phyloP scores from a whole-genome alignment of 129 eudicot genomes.

The Ambrosia trifida region DNA sequence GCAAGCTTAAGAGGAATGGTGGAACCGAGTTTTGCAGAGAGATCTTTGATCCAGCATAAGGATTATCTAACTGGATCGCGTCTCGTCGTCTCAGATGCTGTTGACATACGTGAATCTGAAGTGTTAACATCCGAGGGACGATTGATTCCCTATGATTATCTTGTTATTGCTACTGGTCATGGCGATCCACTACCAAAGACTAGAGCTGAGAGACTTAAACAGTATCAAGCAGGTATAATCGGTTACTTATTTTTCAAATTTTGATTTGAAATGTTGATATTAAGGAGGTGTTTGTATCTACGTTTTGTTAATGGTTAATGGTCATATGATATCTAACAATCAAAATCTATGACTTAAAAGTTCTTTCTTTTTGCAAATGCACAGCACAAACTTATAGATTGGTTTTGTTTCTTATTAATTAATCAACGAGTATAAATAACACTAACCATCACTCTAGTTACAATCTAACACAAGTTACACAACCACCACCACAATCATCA shows the following conservation, averaged over 20 bases:
- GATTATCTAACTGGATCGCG: conserved; percentile 65
- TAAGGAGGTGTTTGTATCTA: no score
- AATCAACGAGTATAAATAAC: no score
- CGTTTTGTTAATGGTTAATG: no score
- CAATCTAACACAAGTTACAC: no score
- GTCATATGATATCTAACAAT: no score
- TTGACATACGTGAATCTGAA: conserved; percentile 49
- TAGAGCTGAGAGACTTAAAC: conserved; percentile 61
- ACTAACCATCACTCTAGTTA: no score
- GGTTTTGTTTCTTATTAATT: no score
- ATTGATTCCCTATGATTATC: conserved; percentile 64
- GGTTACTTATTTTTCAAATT: background rate
- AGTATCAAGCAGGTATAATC: conserved; percentile 61
- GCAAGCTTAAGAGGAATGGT: conserved; percentile 87
- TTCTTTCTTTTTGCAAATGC: no score
- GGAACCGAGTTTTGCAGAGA: conserved; percentile 83
- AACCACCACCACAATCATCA: no score
- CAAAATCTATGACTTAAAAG: no score
- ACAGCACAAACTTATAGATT: no score
- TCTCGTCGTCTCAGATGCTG: conserved; percentile 52
- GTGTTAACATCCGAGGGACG: conserved; percentile 65
- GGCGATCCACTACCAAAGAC: conserved; percentile 47
- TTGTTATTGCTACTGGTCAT: conserved; percentile 88
- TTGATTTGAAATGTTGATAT: background rate
- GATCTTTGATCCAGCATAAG: conserved; percentile 63